phyloP scores from a whole-genome alignment of 306 rosid genomes.

The Sicyos edulis region DNA sequence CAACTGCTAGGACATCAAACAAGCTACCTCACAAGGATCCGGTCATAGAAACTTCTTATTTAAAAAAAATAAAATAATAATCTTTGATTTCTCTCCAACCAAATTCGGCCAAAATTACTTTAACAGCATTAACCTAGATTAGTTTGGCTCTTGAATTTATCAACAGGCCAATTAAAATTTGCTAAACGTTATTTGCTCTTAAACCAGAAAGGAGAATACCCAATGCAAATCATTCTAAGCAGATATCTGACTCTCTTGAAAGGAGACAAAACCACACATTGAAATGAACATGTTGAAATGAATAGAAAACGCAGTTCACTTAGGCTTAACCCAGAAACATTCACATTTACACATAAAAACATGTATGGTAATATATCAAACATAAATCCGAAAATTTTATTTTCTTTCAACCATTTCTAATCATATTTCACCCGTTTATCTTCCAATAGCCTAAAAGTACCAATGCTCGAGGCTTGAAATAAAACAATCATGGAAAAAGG shows the following conservation, averaged over 20 bases:
- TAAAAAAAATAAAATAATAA: too few species aligned
- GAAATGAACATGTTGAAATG: neutral
- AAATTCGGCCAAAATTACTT: too few species aligned
- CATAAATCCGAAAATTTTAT: neutral
- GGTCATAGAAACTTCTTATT: too few species aligned
- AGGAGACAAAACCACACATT: neutral
- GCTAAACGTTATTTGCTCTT: too few species aligned
- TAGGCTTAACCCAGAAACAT: neutral
- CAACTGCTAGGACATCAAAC: too few species aligned
- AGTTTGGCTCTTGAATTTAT: too few species aligned
- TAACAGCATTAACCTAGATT: too few species aligned
- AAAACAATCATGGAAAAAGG: constrained; percentile 5
- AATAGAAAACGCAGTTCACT: neutral
- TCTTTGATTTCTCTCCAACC: too few species aligned
- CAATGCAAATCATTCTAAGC: constrained; percentile 3
- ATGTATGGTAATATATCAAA: neutral
- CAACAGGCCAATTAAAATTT: too few species aligned
- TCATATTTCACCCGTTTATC: constrained; percentile 3
- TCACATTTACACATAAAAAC: constrained; percentile 13
- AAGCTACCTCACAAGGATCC: too few species aligned
- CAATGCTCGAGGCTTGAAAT: constrained; percentile 7
- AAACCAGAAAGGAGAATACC: too few species aligned
- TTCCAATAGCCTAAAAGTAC: neutral
- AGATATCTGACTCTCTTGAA: neutral
- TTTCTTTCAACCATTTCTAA: neutral